Evolutionary conservation across 164 flowering plant genomes (phyloP), one percentile per base, ranked within the genome.

Genomic region (Stephania yunnanensis): DNA sequence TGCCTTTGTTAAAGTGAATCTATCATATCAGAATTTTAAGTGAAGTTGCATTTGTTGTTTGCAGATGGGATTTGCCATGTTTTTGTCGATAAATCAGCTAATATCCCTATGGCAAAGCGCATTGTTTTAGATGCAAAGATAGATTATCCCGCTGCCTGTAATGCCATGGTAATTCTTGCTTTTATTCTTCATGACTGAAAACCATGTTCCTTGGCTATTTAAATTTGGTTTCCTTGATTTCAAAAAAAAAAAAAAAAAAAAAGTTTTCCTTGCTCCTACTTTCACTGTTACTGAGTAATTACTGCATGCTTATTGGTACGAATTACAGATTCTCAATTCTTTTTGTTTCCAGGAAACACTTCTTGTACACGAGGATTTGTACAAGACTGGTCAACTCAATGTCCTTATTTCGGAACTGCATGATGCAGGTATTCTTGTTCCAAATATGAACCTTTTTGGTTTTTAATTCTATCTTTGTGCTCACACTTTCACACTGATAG

Each of bases 1-100:
- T 69, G 8, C 45, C 46, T 30, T 36, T 42, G 44, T 69, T 69
- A 13, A 69, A 20, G 42, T 31, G 19, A 13, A 29, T 13, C 10
- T 68, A 42, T 68, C 15, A 48, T 64, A 72, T 42, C 68, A 13
- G 73, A 66, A 52, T 20, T 74, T 73, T 65, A 52, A 58, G 52
- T 73, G 68, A 81, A 75, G 68, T 42, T 80, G 71, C 31, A 30
- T 74, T 17, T 82, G 72, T 85, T 45, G 45, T 77, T 64, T 25
- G 50, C 89, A 96, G 99, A 96, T 92, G 99, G 99, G 80, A 91
- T 96, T 29, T 96, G 99, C 73, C 99, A 96, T 83, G 92, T 96
- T 58, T 96, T 87, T 83, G 89, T 96, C 72, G 99, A 96, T 66
- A 90, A 90, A 82, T 90, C 91, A 65, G 98, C 97, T 72, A 71